These are phyloP conservation scores for Phytophthora tubulina DNA, from an alignment of 352 stramenopile species.

Conservation along the genomic window DNA sequence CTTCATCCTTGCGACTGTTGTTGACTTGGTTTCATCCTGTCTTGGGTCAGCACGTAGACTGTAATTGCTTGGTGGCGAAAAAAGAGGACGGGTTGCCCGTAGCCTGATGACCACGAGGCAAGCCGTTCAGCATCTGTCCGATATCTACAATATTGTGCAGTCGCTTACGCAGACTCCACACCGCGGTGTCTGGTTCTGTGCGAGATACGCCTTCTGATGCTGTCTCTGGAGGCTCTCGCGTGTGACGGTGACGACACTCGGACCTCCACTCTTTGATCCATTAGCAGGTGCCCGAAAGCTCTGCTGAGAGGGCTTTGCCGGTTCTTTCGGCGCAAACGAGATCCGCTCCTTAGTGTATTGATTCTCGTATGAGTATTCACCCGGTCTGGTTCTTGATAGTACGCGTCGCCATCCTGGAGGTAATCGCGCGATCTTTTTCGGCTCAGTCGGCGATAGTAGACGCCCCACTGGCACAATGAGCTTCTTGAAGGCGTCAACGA, in stretches of 20 bases:
- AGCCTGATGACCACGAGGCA: conserved; percentile 40
- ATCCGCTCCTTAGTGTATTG: conserved; percentile 92
- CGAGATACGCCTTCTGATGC: conserved; percentile 85
- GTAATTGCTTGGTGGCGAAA: conserved; percentile 20
- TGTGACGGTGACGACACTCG: conserved; percentile 72
- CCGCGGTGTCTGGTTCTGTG: conserved; percentile 72
- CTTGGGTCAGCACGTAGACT: conserved; percentile 29
- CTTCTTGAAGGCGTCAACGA: conserved; percentile 90
- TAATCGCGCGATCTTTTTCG: conserved; percentile 72
- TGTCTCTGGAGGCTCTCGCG: conserved; percentile 86
- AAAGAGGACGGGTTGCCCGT: conserved; percentile 10
- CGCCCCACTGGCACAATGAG: conserved; percentile 88
- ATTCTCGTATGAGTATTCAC: conserved; percentile 91
- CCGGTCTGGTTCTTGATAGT: conserved; percentile 83
- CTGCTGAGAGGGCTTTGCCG: conserved; percentile 88
- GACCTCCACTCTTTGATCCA: conserved; percentile 43
- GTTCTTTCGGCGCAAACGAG: conserved; percentile 85
- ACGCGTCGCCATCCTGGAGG: conserved; percentile 83
- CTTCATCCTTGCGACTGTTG: conserved; percentile 22
- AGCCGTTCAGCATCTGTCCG: conserved; percentile 14
- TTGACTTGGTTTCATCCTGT: conserved; percentile 24
- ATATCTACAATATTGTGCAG: conserved; percentile 72
- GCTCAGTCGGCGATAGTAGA: conserved; percentile 70
- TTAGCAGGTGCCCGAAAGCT: conserved; percentile 63
- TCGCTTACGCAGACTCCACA: conserved; percentile 63